Evolutionary conservation across 2,329 filamentous ascomycete species (phyloP), one percentile per base, ranked within the genome.

Genomic region (Microsporum audouinii): DNA sequence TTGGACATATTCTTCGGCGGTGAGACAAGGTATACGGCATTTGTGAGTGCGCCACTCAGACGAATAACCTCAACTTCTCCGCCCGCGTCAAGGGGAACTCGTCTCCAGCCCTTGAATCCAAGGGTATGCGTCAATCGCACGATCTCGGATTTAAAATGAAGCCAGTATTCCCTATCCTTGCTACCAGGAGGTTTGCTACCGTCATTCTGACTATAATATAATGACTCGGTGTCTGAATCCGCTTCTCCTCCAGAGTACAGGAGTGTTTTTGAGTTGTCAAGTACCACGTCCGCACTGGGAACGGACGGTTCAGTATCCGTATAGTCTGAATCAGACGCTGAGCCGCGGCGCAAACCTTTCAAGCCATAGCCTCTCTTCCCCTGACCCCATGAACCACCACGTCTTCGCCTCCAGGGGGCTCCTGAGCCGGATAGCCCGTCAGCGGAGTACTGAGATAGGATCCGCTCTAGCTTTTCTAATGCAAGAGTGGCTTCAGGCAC

Each of bases 1-100:
- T 72, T 66, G 38, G 78, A 75, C 8, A 91, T 66, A 39, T 88
- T 79, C 43, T 82, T 77, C 0, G 92, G 91, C 1, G 92, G 91
- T 1, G 85, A 88, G 27, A 97, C 91, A 58, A 96, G 91, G 71
- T 97, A 99, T 39, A 99, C 91, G 8, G 92, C 91, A 71, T 99
- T 99, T 23, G 94, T 99, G 66, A 99, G 76, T 6, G 94, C 94
- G 63, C 94, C 94, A 71, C 92, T 96, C 45, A 82, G 71, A 43
- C 78, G 71, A 41, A 78, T 68, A 62, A 79, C 73, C 60, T 78
- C 71, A 59, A 80, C 71, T 57, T 79, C 75, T 60, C 67, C 65
- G 43, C 75, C 71, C 43, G 68, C 60, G 33, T 77, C 74, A 68
- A 79, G 71, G 0, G 89, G 83, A 0, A 99, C 84, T 63, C 85